phyloP scores from a whole-genome alignment of 768 basidiomycete species.

The Hirschioporus abietinus region DNA sequence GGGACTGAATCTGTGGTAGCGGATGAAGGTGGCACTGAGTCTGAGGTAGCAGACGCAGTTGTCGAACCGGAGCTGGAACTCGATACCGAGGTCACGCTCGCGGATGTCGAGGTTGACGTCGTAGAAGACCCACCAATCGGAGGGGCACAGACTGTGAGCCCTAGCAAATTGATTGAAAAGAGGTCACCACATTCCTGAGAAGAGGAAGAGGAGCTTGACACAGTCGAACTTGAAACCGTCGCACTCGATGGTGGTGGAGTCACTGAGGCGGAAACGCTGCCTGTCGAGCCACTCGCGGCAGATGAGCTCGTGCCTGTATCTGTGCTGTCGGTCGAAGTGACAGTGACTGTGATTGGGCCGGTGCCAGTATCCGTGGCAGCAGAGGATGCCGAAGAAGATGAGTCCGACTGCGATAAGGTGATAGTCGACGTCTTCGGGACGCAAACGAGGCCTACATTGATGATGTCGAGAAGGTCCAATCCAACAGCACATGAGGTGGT shows the following conservation, averaged over 20 bases:
- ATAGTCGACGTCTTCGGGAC: slow-evolving; percentile 7
- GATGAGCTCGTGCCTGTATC: not conserved
- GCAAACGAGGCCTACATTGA: slow-evolving; percentile 6
- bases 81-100: not conserved
- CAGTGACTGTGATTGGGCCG: slow-evolving; percentile 2
- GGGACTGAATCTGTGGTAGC: no score
- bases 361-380: slow-evolving; percentile 5
- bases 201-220: slow-evolving; percentile 7
- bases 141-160: slow-evolving; percentile 3
- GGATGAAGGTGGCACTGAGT: not conserved
- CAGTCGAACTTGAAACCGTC: not conserved
- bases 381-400: slow-evolving; percentile 9
- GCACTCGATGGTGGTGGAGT: not conserved
- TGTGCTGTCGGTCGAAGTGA: slow-evolving; percentile 9
- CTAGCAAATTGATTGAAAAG: not conserved
- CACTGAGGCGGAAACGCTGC: not conserved
- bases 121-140: not conserved
- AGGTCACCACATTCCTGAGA: slow-evolving; percentile 1
- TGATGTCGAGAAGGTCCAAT: not conserved
- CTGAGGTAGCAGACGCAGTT: not conserved
- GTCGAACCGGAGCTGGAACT: not conserved
- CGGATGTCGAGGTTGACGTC: not conserved
- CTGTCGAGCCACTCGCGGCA: not conserved
- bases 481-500: slow-evolving; percentile 4
- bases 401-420: slow-evolving; percentile 6